Evolutionary conservation across 2,329 filamentous ascomycete genomes (phyloP).

Genomic region (Leptographium flavum): DNA sequence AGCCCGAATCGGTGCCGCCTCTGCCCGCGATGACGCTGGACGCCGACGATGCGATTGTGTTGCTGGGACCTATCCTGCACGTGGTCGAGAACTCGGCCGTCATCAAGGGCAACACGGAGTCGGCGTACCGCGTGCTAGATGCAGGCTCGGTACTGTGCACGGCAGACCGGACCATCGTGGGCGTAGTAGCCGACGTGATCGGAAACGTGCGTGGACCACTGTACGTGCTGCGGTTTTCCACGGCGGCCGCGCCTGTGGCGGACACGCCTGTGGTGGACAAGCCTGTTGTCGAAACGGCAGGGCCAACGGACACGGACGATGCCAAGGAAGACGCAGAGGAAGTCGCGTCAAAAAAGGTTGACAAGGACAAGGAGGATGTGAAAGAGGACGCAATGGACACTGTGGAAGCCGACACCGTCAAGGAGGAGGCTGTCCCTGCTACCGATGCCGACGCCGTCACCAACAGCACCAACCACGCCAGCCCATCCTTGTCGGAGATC

Average conservation of each 20-base stretch:
- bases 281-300: no score
- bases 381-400: no score
- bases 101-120: constrained; percentile 63
- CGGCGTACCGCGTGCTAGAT: constrained; percentile 76
- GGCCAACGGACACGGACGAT: neutral
- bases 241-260: neutral
- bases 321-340: constrained; percentile 11
- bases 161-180: constrained; percentile 60
- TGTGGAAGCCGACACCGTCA: no score
- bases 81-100: constrained; percentile 68
- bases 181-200: constrained; percentile 71
- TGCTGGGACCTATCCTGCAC: constrained; percentile 61
- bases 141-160: constrained; percentile 71
- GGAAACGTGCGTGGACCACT: constrained; percentile 75
- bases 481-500: constrained; percentile 44
- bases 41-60: constrained; percentile 59
- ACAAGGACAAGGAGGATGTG: neutral
- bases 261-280: neutral
- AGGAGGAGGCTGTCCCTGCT: neutral
- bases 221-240: constrained; percentile 69
- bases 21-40: constrained; percentile 71
- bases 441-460: neutral
- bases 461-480: neutral
- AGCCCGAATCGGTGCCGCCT: constrained; percentile 45
- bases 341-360: constrained; percentile 28